A percentile compares a stretch with the other conserved stretches of the same genome.
phyloP scores from a whole-genome alignment of 306 rosid species.

The Sindora glabra region DNA sequence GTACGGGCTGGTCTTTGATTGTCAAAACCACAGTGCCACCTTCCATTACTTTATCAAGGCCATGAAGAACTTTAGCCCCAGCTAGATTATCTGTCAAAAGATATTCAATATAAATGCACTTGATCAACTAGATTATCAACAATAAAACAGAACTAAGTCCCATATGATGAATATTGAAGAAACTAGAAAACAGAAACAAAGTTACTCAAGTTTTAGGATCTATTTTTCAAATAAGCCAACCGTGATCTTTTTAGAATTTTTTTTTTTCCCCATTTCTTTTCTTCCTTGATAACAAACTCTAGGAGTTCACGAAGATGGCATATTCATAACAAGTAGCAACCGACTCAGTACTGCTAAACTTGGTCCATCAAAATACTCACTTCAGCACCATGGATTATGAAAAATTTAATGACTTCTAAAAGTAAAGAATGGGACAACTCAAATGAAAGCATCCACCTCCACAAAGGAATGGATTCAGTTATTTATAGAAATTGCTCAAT shows the following conservation, averaged over 20 bases:
- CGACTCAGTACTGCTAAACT: not conserved
- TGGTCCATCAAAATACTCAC: not conserved
- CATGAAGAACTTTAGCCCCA: conserved; percentile 94
- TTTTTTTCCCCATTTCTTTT: not conserved
- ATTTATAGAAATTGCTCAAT: no score
- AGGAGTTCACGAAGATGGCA: not conserved
- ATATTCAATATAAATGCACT: conserved; percentile 5
- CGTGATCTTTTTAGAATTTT: not conserved
- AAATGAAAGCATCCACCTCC: no score
- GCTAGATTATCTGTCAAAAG: conserved; percentile 53
- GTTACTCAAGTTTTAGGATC: not conserved
- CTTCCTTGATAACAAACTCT: no score
- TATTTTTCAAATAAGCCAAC: not conserved
- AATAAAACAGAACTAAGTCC: conserved; percentile 8
- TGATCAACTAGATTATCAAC: conserved; percentile 13
- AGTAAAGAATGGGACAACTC: no score
- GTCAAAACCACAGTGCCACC: conserved; percentile 95
- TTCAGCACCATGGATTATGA: not conserved
- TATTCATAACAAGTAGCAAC: not conserved
- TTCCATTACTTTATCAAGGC: conserved; percentile 84
- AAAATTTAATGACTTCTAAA: no score
- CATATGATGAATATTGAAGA: no score
- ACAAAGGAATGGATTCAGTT: no score
- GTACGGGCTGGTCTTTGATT: conserved; percentile 82
- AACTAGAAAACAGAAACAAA: no score